Evolutionary conservation across 2,329 filamentous ascomycete species (phyloP), one percentile per base, ranked within the genome.

Genomic region (Thielaviopsis ethacetica): DNA sequence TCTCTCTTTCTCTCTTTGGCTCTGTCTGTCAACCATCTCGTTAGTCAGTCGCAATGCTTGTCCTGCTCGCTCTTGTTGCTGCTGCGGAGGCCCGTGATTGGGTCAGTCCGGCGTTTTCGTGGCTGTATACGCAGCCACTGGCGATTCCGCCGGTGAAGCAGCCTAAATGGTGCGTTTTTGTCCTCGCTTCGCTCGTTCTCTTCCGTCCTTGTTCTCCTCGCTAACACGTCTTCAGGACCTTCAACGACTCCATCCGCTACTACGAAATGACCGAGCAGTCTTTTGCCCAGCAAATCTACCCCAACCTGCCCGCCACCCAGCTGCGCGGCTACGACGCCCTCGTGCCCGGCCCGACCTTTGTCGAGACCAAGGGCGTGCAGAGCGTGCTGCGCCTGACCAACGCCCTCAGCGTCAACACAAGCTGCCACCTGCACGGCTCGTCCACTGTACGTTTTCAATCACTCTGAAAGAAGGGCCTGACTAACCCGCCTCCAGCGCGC

Each of bases 391-490:
- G 79, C 34, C 75, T 79, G 62, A 70, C 75, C 62, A 82, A 82
- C 67, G 73, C 74, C 24, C 72, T 71, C 10, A 66, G 68, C 21
- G 65, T 67, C 2, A 70, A 72, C 17, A 73, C 72, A 47, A 72
- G 75, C 1, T 72, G 79, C 15, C 79, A 81, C 67, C 70, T 81
- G 19, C 79, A 81, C 63, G 78, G 79, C 0, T 78, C 76, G 13
- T 77, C 72, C 47, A 74, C 74, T 30, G 58, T 58, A 30, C 49
- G 60, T 52, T 47, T 51, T 44, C 13, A 5, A 34, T 34, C 5
- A 34, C 30, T 34, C 5, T 12, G 6, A 34, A 34, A 34, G 30
- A 34, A 12, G 5, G 30, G 30, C 30, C 30, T n/a, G n/a, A 27
- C 44, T 55, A 34, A 52, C 54, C 17, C n/a, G 4, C 1, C 15